Evolutionary conservation across 148 eudicot genomes (phyloP).

Genomic region (Silene conica): DNA sequence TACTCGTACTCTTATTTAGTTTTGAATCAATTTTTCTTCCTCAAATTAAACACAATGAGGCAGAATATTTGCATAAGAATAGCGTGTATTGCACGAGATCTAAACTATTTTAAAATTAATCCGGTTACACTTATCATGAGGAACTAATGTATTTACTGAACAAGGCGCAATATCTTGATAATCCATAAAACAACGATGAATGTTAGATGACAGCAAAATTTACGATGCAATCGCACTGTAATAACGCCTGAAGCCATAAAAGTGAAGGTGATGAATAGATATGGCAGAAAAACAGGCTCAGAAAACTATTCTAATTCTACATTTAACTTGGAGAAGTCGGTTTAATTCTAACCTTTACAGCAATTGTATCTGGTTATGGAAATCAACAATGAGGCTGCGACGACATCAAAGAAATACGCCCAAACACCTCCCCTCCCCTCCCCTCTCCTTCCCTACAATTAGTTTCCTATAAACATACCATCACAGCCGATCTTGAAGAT

Average conservation of each 20-base stretch:
- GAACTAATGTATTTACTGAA: too few species aligned
- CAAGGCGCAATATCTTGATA: too few species aligned
- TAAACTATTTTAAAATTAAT: too few species aligned
- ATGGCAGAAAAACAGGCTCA: conserved; percentile 16
- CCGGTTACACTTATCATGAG: too few species aligned
- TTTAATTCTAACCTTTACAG: conserved; percentile 23
- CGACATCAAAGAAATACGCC: conserved; percentile 19
- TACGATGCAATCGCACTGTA: not conserved
- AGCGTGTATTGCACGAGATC: too few species aligned
- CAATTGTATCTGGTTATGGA: conserved; percentile 18
- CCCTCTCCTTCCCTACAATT: too few species aligned
- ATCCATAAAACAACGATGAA: too few species aligned
- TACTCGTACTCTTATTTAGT: too few species aligned
- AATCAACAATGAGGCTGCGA: conserved; percentile 24
- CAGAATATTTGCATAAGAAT: too few species aligned
- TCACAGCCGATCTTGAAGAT: conserved; percentile 12
- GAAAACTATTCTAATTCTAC: conserved; percentile 17
- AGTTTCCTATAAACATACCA: conserved; percentile 10
- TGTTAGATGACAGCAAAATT: not conserved
- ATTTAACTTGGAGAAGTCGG: conserved; percentile 15
- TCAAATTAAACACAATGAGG: too few species aligned
- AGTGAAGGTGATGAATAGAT: conserved; percentile 8
- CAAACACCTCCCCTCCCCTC: conserved; percentile 13
- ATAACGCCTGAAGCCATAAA: not conserved
- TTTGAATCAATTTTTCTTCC: too few species aligned